Percentiles rank a stretch among this genome's conserved stretches.
Conservation (phyloP, 208 protist species). For the Leptomonas pyrrhocoris region DNA sequence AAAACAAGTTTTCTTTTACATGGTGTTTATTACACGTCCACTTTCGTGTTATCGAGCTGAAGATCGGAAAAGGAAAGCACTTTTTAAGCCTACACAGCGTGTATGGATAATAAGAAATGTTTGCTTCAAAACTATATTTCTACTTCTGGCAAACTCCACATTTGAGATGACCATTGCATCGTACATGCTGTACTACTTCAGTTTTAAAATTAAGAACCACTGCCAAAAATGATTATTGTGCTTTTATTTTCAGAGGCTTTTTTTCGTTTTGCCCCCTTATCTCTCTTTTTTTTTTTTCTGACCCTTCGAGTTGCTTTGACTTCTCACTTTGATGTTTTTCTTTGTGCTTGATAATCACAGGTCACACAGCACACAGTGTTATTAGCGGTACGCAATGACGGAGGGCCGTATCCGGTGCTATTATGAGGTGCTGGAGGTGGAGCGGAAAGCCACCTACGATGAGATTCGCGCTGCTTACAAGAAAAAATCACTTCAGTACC, state of each 20-base stretch:
- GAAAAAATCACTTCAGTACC: conserved; percentile 82
- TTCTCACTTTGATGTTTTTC: neutral
- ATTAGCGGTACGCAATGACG: conserved; percentile 27
- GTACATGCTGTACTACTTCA: no score
- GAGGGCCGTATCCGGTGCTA: conserved; percentile 73
- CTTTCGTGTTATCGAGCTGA: neutral
- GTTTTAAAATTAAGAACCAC: no score
- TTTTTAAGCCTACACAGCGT: no score
- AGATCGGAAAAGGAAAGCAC: no score
- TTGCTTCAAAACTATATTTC: no score
- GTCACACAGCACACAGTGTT: neutral
- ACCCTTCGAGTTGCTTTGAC: neutral
- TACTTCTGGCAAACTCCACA: no score
- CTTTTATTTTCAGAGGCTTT: no score
- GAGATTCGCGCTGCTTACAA: conserved; percentile 90
- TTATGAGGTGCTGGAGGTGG: conserved; percentile 87
- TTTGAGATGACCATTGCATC: no score
- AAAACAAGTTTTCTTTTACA: neutral
- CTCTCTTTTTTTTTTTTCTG: conserved; percentile 1
- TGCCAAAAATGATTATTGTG: no score
- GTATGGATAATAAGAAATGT: no score
- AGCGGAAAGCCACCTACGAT: conserved; percentile 74
- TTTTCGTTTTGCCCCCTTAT: neutral
- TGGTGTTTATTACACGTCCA: neutral
- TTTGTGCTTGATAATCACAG: neutral